phyloP scores from a whole-genome alignment of 805 yeast species.

The Suhomyces xylopsoci region DNA sequence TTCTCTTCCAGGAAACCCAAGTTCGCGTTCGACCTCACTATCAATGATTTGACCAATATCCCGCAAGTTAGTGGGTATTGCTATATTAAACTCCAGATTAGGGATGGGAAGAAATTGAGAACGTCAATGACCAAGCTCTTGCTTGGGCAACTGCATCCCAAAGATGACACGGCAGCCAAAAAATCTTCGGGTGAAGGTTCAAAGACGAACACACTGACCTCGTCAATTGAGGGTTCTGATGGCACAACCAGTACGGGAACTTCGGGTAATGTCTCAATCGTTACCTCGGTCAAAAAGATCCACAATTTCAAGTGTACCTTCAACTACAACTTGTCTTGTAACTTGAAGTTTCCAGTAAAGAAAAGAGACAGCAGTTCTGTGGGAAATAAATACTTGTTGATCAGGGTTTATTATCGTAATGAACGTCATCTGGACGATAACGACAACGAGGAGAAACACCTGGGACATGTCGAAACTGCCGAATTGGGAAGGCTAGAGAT shows the following conservation, averaged over 20 bases:
- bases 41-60: conserved; percentile 74
- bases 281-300: conserved; percentile 30
- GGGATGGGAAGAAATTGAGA: conserved; percentile 41
- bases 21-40: conserved; percentile 56
- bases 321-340: conserved; percentile 32
- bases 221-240: neutral
- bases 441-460: conserved; percentile 2
- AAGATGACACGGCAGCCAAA: neutral
- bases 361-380: conserved; percentile 34
- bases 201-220: neutral
- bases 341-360: conserved; percentile 40
- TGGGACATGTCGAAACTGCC: conserved; percentile 23
- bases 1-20: conserved; percentile 45
- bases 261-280: conserved; percentile 24
- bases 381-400: conserved; percentile 40
- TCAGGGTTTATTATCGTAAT: conserved; percentile 35
- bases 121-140: conserved; percentile 7
- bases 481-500: conserved; percentile 65
- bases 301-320: conserved; percentile 40
- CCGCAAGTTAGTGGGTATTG: conserved; percentile 77
- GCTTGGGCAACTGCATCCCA: conserved; percentile 6
- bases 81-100: conserved; percentile 59
- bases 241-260: conserved; percentile 3
- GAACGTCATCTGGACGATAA: conserved; percentile 3
- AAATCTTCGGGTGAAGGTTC: neutral